phyloP scores from a whole-genome alignment of 2,329 filamentous ascomycete species.

The Calonectria pteridis region DNA sequence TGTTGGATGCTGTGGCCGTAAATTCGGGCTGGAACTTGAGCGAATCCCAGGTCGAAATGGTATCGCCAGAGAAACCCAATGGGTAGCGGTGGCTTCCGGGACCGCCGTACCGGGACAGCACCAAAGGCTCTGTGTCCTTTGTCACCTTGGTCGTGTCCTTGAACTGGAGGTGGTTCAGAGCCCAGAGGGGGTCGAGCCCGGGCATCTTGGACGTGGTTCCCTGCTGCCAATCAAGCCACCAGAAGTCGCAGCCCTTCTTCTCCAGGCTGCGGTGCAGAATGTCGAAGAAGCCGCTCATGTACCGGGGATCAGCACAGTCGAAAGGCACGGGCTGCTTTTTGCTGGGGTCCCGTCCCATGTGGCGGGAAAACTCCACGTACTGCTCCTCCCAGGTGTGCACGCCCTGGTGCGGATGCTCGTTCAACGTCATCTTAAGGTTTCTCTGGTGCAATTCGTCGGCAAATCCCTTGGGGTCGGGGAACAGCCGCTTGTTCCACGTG shows the following conservation, averaged over 20 bases:
- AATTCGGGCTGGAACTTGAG: conserved; percentile 76
- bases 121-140: conserved; percentile 57
- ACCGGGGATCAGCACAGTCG: conserved; percentile 65
- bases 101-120: conserved; percentile 72
- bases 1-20: conserved; percentile 74
- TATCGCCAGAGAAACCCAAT: conserved; percentile 74
- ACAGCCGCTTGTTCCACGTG: conserved; percentile 67
- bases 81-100: conserved; percentile 74
- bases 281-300: conserved; percentile 69
- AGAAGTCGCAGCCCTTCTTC: conserved; percentile 70
- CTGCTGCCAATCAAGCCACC: conserved; percentile 79
- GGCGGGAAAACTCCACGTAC: conserved; percentile 67
- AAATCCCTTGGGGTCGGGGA: conserved; percentile 66
- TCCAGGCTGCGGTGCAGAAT: conserved; percentile 69
- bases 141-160: conserved; percentile 57
- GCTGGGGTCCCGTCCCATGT: conserved; percentile 63
- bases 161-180: conserved; percentile 75
- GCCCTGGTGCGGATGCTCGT: conserved; percentile 73
- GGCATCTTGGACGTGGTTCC: conserved; percentile 66
- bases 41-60: conserved; percentile 69
- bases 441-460: conserved; percentile 63
- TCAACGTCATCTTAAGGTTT: conserved; percentile 67
- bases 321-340: conserved; percentile 66
- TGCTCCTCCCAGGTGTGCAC: conserved; percentile 67
- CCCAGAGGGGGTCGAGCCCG: conserved; percentile 73